phyloP scores from a whole-genome alignment of 2,329 filamentous ascomycete species.

The Epichloe sibirici region DNA sequence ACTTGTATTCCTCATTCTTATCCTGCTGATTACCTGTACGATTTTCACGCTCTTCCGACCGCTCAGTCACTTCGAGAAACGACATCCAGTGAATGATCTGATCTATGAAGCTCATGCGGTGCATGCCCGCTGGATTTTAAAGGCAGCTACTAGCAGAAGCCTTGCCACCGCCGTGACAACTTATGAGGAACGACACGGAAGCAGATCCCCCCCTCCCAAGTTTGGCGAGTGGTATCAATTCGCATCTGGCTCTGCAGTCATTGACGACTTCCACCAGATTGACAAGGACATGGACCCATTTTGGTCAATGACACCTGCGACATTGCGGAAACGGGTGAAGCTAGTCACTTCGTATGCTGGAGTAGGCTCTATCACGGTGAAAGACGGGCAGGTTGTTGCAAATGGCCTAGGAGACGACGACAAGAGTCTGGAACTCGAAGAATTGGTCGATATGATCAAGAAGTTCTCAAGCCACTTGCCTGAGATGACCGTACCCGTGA shows the following conservation, averaged over 20 bases:
- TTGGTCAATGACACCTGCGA: slow-evolving; percentile 57
- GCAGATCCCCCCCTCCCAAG: slow-evolving; percentile 61
- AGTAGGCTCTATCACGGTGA: slow-evolving; percentile 42
- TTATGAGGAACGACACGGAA: slow-evolving; percentile 42
- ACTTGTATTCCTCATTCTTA: slow-evolving; percentile 26
- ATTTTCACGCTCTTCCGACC: slow-evolving; percentile 24
- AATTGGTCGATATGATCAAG: slow-evolving; percentile 53
- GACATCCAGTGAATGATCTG: slow-evolving; percentile 36
- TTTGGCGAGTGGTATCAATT: slow-evolving; percentile 81
- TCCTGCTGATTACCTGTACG: slow-evolving; percentile 24
- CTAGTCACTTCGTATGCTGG: slow-evolving; percentile 27
- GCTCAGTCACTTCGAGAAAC: slow-evolving; percentile 15
- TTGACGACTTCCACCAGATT: slow-evolving; percentile 75
- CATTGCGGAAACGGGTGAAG: slow-evolving; percentile 48
- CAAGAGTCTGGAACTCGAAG: slow-evolving; percentile 26
- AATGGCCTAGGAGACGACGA: slow-evolving; percentile 21
- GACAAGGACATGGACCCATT: slow-evolving; percentile 65
- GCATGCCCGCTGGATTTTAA: slow-evolving; percentile 36
- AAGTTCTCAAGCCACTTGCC: slow-evolving; percentile 62
- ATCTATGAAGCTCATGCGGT: slow-evolving; percentile 36
- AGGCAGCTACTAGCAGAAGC: slow-evolving; percentile 34
- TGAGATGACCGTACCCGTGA: slow-evolving; percentile 77
- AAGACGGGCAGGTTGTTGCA: slow-evolving; percentile 45
- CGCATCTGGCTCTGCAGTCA: slow-evolving; percentile 57
- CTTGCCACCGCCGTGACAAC: slow-evolving; percentile 33